Conservation (phyloP, 495 filamentous ascomycete species). For the Acidiella bohemica region DNA sequence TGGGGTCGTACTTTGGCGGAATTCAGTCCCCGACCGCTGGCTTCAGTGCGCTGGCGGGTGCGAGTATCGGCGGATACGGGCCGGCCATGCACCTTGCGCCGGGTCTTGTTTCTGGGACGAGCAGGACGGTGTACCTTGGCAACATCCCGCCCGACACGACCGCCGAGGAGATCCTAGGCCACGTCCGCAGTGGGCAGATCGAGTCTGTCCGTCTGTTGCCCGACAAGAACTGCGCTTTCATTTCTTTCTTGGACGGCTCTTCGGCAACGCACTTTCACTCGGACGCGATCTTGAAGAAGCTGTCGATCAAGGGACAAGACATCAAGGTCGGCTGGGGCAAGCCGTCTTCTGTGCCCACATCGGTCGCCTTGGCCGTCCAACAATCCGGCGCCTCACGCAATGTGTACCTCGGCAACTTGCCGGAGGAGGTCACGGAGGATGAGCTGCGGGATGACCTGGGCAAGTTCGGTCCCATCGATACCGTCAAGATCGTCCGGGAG, state of each 20-base stretch:
- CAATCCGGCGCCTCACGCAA: constrained; percentile 97
- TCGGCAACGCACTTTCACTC: constrained; percentile 98
- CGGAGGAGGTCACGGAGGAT: constrained; percentile 80
- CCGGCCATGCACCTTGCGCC: constrained; percentile 62
- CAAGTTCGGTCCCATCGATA: constrained; percentile 94
- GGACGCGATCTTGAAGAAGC: constrained; percentile 97
- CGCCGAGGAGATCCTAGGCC: constrained; percentile 92
- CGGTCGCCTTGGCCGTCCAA: constrained; percentile 88
- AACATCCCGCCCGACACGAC: constrained; percentile 98
- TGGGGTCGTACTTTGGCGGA: constrained; percentile 56
- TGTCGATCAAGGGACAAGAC: constrained; percentile 93
- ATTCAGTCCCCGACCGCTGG: constrained; percentile 78
- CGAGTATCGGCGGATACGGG: constrained; percentile 42
- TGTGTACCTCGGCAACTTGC: constrained; percentile 88
- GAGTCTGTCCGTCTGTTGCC: constrained; percentile 91
- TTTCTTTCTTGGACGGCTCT: constrained; percentile 92
- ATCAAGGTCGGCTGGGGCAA: constrained; percentile 99
- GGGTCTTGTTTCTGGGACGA: constrained; percentile 75
- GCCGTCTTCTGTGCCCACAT: constrained; percentile 93
- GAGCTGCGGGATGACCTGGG: constrained; percentile 89
- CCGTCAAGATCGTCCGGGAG: constrained; percentile 93
- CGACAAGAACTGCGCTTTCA: constrained; percentile 99
- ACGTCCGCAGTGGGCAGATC: constrained; percentile 95
- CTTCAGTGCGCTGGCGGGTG: constrained; percentile 45
- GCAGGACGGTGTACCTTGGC: constrained; percentile 89